A percentile compares a stretch with the other conserved stretches of the same genome.
Evolutionary conservation across 495 filamentous ascomycete species (phyloP).

Genomic region (Podospora fimiseda): DNA sequence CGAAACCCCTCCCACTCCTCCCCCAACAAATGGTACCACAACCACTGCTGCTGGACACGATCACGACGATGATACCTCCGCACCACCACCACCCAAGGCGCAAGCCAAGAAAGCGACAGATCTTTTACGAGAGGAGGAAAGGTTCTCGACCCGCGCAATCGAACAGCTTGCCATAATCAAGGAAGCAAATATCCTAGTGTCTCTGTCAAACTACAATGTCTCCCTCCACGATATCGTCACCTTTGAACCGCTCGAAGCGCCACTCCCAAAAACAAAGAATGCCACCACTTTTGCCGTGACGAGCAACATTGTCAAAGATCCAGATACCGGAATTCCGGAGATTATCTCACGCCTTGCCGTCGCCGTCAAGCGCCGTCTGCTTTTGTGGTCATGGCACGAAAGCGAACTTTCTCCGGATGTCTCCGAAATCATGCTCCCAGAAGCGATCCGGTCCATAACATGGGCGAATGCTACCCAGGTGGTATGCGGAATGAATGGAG

Average conservation of each 20-base stretch:
- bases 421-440: conserved; percentile 69
- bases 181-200: conserved; percentile 83
- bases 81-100: conserved; percentile 12
- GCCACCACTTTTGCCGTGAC: conserved; percentile 89
- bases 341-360: conserved; percentile 89
- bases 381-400: conserved; percentile 94
- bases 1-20: conserved; percentile 38
- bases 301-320: conserved; percentile 88
- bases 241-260: conserved; percentile 71
- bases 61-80: conserved; percentile 21
- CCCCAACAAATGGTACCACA: conserved; percentile 22
- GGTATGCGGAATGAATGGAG: conserved; percentile 79
- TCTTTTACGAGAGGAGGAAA: conserved; percentile 82
- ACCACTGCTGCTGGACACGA: conserved; percentile 26
- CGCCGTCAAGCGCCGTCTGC: conserved; percentile 79
- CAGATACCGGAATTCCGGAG: conserved; percentile 74
- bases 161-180: conserved; percentile 94
- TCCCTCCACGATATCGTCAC: conserved; percentile 81
- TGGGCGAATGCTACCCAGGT: conserved; percentile 84
- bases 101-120: conserved; percentile 61
- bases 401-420: conserved; percentile 74
- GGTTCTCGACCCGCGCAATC: conserved; percentile 81
- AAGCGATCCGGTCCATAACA: conserved; percentile 72
- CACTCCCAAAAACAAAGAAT: conserved; percentile 63
- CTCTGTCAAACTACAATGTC: conserved; percentile 80